Conservation (phyloP, 1,284 basidiomycete species). For the Cystobasidium sp. region DNA sequence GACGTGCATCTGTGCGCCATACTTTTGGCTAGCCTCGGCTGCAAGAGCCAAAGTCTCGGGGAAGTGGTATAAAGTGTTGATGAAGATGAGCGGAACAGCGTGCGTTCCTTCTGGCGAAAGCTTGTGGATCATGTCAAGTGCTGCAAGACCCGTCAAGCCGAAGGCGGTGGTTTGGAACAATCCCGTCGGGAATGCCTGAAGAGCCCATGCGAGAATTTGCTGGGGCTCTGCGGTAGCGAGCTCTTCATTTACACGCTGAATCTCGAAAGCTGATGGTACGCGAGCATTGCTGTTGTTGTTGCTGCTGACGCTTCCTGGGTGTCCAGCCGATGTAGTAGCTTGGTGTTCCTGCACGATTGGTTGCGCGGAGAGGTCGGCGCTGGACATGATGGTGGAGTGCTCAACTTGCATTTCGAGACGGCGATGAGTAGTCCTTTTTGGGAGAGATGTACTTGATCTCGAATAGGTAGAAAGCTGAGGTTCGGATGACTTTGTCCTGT, state of each 20-base stretch:
- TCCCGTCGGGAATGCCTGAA: slow-evolving; percentile 70
- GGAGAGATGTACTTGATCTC: background rate
- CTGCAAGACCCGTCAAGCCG: slow-evolving; percentile 86
- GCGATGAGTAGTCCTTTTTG: background rate
- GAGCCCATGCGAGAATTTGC: slow-evolving; percentile 80
- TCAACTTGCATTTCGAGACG: slow-evolving; percentile 26
- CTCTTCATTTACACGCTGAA: slow-evolving; percentile 73
- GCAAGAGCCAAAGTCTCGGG: slow-evolving; percentile 87
- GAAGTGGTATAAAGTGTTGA: slow-evolving; percentile 98
- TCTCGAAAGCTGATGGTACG: slow-evolving; percentile 13
- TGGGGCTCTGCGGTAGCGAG: slow-evolving; percentile 73
- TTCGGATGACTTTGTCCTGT: too few species aligned
- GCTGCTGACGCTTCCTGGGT: slow-evolving; percentile 17
- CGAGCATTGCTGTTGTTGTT: background rate
- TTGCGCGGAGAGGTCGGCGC: slow-evolving; percentile 21
- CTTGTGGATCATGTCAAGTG: slow-evolving; percentile 88
- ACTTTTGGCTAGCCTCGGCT: slow-evolving; percentile 74
- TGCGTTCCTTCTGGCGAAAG: slow-evolving; percentile 61
- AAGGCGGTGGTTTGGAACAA: slow-evolving; percentile 92
- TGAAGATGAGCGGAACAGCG: slow-evolving; percentile 70
- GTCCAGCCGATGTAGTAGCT: slow-evolving; percentile 23
- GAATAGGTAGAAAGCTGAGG: too few species aligned
- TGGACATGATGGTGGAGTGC: slow-evolving; percentile 33
- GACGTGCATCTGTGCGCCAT: slow-evolving; percentile 73
- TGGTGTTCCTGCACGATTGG: slow-evolving; percentile 12